Base-by-base conservation (phyloP, 2,329 filamentous ascomycete genomes). In the Fusarium marasasianum region DNA sequence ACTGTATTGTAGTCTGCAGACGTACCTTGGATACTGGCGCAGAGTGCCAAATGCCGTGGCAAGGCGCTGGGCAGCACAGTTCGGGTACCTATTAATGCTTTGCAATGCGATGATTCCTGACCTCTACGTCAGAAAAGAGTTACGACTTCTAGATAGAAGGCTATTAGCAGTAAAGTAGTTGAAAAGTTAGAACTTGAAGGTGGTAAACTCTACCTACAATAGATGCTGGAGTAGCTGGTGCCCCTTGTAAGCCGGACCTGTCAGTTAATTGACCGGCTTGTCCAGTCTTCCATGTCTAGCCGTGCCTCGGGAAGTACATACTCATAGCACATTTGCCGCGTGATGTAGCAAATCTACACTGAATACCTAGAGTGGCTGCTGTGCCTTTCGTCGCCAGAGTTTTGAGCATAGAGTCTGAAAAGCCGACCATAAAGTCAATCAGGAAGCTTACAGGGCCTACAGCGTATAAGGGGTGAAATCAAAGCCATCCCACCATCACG, bases 401-500 rank as follows among this genome's bases (percentile, higher is more conserved):
- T 17, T 37, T 26, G 24, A 54, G 18, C 33, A 54, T 54, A 29
- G 35, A 38, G 20, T 17, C 51, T 38, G 35, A 38, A 35, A 54
- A 51, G 13, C n/a, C 24, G 35, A 20, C 10, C n/a, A 26, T 26
- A 20, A n/a, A 54, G 24, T 38, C 24, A 26, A 54, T 40, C 8
- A 15, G 24, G 35, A 40, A 54, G 35, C 48, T 58, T 35, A 35
- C 33, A 35, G 33, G 33, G 33, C 50, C n/a, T 38, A 47, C 54
- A 58, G 53, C 22, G 68, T 40, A 56, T 43, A 47, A 40, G 33
- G 56, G 38, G 29, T 31, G 29, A 50, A 33, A 48, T 57, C 55
- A 60, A 64, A 63, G 68, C 64, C 64, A 74, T 67, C 65, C 72
- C 74, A 76, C 74, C 76, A 77, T 64, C 63, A 74, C 72, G 59